Evolutionary conservation across 495 filamentous ascomycete genomes (phyloP).

Genomic region (Cetradonia linearis): DNA sequence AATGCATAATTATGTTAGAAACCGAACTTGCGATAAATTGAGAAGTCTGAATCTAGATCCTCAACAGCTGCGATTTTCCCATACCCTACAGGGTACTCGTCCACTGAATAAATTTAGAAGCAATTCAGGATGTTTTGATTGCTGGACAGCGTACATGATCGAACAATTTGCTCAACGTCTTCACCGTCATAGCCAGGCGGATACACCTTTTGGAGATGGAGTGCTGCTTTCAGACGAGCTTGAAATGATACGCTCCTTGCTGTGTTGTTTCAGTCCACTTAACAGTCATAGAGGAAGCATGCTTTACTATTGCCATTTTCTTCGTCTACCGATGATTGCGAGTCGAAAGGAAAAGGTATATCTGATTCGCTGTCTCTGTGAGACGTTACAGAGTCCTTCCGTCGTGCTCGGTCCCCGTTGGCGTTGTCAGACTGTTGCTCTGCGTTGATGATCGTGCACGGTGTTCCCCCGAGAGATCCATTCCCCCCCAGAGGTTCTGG

Average conservation of each 20-base stretch:
- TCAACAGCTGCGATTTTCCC: conserved; percentile 31
- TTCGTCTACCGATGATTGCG: background rate
- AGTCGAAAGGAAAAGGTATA: background rate
- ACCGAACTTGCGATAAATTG: conserved; percentile 31
- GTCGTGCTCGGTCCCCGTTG: background rate
- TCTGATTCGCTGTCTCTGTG: background rate
- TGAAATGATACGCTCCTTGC: background rate
- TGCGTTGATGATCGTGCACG: background rate
- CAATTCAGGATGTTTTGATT: background rate
- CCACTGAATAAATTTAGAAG: conserved; percentile 21
- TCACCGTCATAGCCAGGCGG: background rate
- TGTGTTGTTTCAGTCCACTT: background rate
- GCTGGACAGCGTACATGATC: background rate
- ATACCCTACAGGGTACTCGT: conserved; percentile 31
- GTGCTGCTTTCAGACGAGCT: background rate
- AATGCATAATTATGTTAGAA: conserved; percentile 32
- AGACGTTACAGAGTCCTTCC: background rate
- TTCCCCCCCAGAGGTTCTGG: background rate
- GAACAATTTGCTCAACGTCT: background rate
- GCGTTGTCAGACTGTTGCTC: background rate
- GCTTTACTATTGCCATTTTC: background rate
- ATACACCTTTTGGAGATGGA: background rate
- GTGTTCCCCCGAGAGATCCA: background rate
- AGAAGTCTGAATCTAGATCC: conserved; percentile 30
- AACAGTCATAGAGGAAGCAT: background rate